Evolutionary conservation across 164 flowering plant genomes (phyloP), one percentile per base, ranked within the genome.

Genomic region (Piper betle): DNA sequence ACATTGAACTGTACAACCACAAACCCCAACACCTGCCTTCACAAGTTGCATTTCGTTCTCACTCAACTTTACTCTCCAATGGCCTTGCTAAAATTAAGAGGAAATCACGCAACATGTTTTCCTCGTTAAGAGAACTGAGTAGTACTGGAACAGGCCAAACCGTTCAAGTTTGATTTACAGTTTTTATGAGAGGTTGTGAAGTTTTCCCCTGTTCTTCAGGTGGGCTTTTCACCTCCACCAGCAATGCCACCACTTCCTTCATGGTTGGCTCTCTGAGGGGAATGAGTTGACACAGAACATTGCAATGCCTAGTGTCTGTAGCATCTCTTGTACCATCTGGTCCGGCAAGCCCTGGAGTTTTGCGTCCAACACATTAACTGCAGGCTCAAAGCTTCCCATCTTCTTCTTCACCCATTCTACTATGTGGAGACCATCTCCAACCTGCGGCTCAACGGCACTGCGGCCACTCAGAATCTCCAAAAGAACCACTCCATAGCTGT

Each of bases 331-430:
- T 56, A 86, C 87, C 78, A 80, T 76, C 62, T 84, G 89, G 65
- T 91, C 97, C 0, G 99, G 95, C 17, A 83, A 59, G 8, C 88
- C 80, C 54, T 75, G 86, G 15, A 94, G 91, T 72, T 82, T 88
- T 5, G 87, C 46, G 43, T 90, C 99, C 1, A 94, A 79, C 2
- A 93, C 75, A 3, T 85, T 72, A 8, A 75, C 74, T 12, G 95
- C 89, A 17, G 94, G 90, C 71, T 88, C 91, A 46, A 80, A 83
- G 69, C 88, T 84, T n/a, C 92, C 95, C 96, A 82, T 91, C 64
- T 84, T 90, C 78, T 82, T 81, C 75, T 79, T 90, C 73, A 91
- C 97, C 99, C 99, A 94, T 59, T 94, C 99, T 1, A 90, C 97
- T 39, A 92, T 87, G 77, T 92, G 98, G 37, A 75, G 76, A 6